Base-by-base conservation (phyloP, 129 eudicot species). In the Cynara cardunculus region DNA sequence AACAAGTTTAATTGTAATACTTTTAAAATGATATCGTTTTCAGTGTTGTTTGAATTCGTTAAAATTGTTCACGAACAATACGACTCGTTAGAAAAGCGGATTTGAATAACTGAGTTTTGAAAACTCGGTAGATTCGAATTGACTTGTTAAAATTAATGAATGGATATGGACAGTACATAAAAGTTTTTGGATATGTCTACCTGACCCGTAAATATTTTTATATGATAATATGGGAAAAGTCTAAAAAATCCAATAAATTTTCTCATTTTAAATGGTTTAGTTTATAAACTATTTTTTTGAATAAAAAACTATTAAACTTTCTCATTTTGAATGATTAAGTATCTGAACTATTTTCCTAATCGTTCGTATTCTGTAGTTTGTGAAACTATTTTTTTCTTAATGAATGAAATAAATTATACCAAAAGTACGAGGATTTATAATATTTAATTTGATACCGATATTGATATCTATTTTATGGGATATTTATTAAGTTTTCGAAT, bases 1-100 rank as follows among this genome's bases (percentile, higher is more conserved):
- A 79, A 49, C 70, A 79, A 53, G 19, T 49, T 61, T 27, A 68
- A 10, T 78, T 78, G 71, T 66, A 70, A 56, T 69, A 13, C 8
- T 25, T 37, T 25, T 22, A 44, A 30, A 73, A 41, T 46, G 3
- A 22, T n/a, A 46, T 73, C 78, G 13, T 68, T 44, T 78, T 78
- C 64, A 56, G 34, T 34, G 56, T 13, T 22, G 13, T 5, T 31
- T 70, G 24, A 31, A 31, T 2, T 10, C 9, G 1, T 28, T 69
- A 16, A 5, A 69, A 5, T 1, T 69, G 19, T 69, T 21, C 5
- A 56, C 2, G 10, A 4, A 56, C 10, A 56, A 3, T 7, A 56
- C 10, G 10, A 0, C 10, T 18, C 0, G 0, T 5, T 5, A 18
- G 8, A 56, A 56, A n/a, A 0, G 2, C 5, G 5, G 24, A 2